Percentiles rank a stretch among this genome's conserved stretches.
phyloP scores from a whole-genome alignment of 108 stramenopile species.

The Stephanodiscus minutulus region DNA sequence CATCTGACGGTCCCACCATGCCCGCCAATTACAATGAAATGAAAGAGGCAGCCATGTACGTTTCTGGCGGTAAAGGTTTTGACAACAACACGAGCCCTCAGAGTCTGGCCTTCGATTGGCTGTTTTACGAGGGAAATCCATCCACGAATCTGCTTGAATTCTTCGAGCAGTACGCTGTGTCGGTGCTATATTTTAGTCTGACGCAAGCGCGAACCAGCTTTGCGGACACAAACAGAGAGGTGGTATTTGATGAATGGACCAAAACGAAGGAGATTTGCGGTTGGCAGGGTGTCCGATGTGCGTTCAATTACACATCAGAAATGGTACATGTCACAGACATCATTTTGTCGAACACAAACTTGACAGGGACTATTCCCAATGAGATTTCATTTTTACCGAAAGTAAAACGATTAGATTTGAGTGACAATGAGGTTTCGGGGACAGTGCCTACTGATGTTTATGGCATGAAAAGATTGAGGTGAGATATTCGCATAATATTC shows the following conservation, averaged over 20 bases:
- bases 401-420: conserved; percentile 59
- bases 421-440: conserved; percentile 71
- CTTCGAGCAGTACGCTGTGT: conserved; percentile 50
- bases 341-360: conserved; percentile 16
- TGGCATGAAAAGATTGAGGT: conserved; percentile 37
- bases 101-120: conserved; percentile 46
- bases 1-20: conserved; percentile 26
- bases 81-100: conserved; percentile 23
- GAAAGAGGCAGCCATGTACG: conserved; percentile 42
- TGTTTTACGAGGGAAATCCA: conserved; percentile 40
- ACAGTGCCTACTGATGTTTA: conserved; percentile 63
- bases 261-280: conserved; percentile 33
- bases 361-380: conserved; percentile 65
- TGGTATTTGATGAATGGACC: conserved; percentile 36
- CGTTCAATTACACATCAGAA: conserved; percentile 44
- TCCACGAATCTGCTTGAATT: conserved; percentile 44
- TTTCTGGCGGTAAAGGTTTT: conserved; percentile 28
- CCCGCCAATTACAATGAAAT: conserved; percentile 41
- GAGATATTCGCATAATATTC: background rate
- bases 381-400: conserved; percentile 55
- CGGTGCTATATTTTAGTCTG: conserved; percentile 43
- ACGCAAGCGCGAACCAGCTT: conserved; percentile 16
- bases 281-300: conserved; percentile 45
- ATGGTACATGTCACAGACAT: conserved; percentile 47
- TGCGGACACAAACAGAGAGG: background rate